Base-by-base conservation (phyloP, 2,329 filamentous ascomycete species). In the Xylogone sp. region DNA sequence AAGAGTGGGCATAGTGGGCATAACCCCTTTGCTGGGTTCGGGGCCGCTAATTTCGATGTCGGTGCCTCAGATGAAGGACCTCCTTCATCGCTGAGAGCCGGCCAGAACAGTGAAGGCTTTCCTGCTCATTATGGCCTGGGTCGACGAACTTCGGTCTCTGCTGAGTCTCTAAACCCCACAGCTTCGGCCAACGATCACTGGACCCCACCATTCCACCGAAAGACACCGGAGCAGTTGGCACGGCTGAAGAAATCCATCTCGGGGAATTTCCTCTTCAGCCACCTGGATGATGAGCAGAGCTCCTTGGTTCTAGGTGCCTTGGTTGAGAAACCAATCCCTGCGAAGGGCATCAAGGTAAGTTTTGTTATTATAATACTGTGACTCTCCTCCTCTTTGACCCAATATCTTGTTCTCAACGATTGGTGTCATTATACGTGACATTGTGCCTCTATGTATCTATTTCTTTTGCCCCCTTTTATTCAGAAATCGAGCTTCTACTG, bases 81-180 rank as follows among this genome's bases (percentile, higher is more conserved):
- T 19, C 71, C 75, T 13, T 72, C 75, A 6, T 65, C 66, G 54
- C 63, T 66, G 65, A 63, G 63, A 47, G 49, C 57, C 39, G 52
- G 57, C 22, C 19, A 22, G 9, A 68, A 82, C 54, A 73, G 79
- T 39, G 84, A 89, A 59, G 84, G 83, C 62, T 90, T 96, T 66
- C 94, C 94, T 51, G 87, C 83, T 61, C 92, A 97, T 69, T 97
- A 97, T 74, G 96, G 96, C 69, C 86, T 96, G 71, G 88, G 84
- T 62, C 88, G 94, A 57, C 89, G 94, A 63, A 97, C 92, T 39
- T 97, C 94, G 3, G 94, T 99, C 49, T 97, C 94, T 42, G 94
- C 94, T 47, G 94, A 99, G 72, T 97, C 93, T 1, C 79, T 97
- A 65, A 96, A 96, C 70, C 94, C 94, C 18, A 88, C 86, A 46